Evolutionary conservation across 2,329 filamentous ascomycete genomes (phyloP).

Genomic region (Diaporthe citriasiana): DNA sequence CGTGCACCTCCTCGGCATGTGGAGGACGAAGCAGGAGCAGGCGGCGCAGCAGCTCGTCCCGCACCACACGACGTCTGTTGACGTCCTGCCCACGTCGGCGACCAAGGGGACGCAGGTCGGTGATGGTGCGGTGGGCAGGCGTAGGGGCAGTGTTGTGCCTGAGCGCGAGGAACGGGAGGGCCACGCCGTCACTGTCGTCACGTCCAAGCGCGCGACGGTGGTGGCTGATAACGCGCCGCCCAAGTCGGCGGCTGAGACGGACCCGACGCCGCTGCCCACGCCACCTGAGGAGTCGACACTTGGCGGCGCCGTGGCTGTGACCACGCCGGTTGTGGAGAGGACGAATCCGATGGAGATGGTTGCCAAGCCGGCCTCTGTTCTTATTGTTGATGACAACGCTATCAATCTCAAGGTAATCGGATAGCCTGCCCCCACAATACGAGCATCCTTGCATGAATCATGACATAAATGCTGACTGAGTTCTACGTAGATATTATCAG

Average conservation of each 20-base stretch:
- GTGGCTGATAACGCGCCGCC: neutral
- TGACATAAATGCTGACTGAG: neutral
- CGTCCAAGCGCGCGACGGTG: neutral
- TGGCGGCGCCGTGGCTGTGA: slow-evolving; percentile 3
- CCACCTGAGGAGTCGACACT: slow-evolving; percentile 33
- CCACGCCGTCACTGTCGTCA: slow-evolving; percentile 13
- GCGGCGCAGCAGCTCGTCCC: neutral
- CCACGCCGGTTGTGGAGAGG: neutral
- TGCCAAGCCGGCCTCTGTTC: slow-evolving; percentile 41
- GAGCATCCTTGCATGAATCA: too few relatives aligned
- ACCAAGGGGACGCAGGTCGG: slow-evolving; percentile 2
- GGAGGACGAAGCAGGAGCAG: slow-evolving; percentile 37
- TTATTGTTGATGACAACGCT: slow-evolving; percentile 59
- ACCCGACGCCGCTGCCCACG: slow-evolving; percentile 23
- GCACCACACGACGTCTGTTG: slow-evolving; percentile 11
- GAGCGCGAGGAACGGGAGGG: neutral
- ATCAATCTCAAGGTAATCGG: slow-evolving; percentile 53
- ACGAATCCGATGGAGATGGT: neutral
- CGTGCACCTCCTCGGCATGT: slow-evolving; percentile 41
- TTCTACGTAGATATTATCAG: slow-evolving; percentile 47
- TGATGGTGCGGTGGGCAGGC: neutral
- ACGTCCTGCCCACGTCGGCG: slow-evolving; percentile 6
- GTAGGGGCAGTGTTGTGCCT: neutral
- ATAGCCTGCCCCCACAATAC: too few relatives aligned
- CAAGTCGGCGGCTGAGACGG: neutral